Evolutionary conservation across 2,329 filamentous ascomycete species (phyloP), one percentile per base, ranked within the genome.

Genomic region (Mycosphaerella arachidis): DNA sequence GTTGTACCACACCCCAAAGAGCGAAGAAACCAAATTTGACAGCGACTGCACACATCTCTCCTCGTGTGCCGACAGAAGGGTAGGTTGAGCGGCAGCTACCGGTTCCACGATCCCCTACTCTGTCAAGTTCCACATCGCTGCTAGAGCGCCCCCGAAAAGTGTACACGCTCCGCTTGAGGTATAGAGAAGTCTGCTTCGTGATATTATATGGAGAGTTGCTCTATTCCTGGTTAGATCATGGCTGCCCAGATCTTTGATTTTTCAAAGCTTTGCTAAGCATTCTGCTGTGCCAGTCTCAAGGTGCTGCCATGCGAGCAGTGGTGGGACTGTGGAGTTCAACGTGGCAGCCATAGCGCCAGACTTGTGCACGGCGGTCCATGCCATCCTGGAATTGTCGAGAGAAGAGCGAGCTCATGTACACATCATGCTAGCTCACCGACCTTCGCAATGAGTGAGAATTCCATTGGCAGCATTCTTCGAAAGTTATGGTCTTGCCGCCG

Each of bases 391-490:
- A n/a, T 4, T n/a, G 40, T n/a, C 8, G 40, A 43, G 40, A 43
- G 40, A 4, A n/a, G 20, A 52, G 56, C 31, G 4, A 43, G 12
- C 5, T n/a, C 37, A 43, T 43, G 37, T 43, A n/a, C 16, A 43
- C 37, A 43, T 43, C 56, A 50, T 51, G 8, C 31, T 55, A 50
- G 30, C 27, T 54, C 30, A 59, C 45, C 53, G 58, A 56, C 51
- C 55, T 27, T 52, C 50, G 50, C 50, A 6, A 16, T 12, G 30
- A 9, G 30, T 12, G 30, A 9, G 30, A 20, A 35, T 97, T 97
- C 94, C 94, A 99, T 68, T 81, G 79, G 37, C 96, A 87, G 73
- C 93, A 97, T 59, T 97, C 92, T 35, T 89, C 87, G 72, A 97
- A 92, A 63, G 84, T 91, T 56, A 97, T 91, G 1, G 91, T 90